Percentiles rank a stretch among this genome's conserved stretches.
phyloP scores from a whole-genome alignment of 306 rosid species.

The Sechiopsis laciniata region DNA sequence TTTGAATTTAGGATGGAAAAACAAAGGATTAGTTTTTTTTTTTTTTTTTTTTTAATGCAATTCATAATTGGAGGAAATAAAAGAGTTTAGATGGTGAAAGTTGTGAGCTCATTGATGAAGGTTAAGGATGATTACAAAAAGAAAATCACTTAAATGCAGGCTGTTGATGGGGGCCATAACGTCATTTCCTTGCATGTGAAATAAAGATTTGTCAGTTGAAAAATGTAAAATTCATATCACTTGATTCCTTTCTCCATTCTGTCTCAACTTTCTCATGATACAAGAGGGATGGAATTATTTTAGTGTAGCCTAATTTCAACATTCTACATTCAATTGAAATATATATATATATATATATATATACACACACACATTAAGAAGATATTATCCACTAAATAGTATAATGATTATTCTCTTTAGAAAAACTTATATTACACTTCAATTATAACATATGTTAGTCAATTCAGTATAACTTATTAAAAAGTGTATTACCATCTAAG shows the following conservation, averaged over 20 bases:
- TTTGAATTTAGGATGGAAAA: not conserved
- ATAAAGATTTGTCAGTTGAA: slow-evolving; percentile 16
- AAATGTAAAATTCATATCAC: not conserved
- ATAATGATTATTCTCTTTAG: too few relatives aligned
- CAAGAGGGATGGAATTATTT: not conserved
- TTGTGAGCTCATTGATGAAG: not conserved
- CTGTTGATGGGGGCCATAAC: slow-evolving; percentile 1
- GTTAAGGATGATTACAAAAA: not conserved
- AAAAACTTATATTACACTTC: too few relatives aligned
- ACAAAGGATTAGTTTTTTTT: not conserved
- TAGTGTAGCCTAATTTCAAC: not conserved
- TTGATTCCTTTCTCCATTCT: slow-evolving; percentile 14
- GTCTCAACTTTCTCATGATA: not conserved
- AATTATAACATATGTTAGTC: too few relatives aligned
- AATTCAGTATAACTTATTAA: too few relatives aligned
- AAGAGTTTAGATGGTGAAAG: not conserved
- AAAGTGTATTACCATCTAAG: too few relatives aligned
- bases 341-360: too few relatives aligned
- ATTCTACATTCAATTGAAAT: not conserved
- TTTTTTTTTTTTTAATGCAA: not conserved
- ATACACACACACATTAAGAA: too few relatives aligned
- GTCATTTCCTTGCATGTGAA: slow-evolving; percentile 4
- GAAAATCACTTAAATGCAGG: not conserved
- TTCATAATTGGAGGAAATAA: not conserved
- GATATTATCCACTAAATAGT: too few relatives aligned